Base-by-base conservation (phyloP, 108 stramenopile species). In the Aureococcus anophagefferens region DNA sequence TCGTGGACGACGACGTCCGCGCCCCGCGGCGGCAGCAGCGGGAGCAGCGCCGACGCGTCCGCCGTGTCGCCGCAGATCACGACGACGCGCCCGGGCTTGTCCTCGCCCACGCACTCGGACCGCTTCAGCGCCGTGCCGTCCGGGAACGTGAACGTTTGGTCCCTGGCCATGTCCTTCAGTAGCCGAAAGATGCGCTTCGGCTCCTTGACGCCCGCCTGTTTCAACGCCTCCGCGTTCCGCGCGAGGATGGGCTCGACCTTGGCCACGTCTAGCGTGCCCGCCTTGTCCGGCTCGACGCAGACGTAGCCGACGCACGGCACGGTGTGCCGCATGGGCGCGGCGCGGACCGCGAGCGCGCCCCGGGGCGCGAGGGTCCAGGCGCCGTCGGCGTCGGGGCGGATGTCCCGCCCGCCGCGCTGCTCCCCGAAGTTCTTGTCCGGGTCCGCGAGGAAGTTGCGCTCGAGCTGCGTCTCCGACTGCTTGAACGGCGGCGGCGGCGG, bases 221-320 rank as follows among this genome's bases (percentile, higher is more conserved):
- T 82, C 64, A 96, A 78, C 15, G 82, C 92, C 30, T 79, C 74
- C 31, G 78, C 72, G 75, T 96, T 93, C 35, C 86, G 76, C 70
- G 84, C 31, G 34, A 93, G 83, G 45, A 96, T 83, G 0, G 93
- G 91, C 65, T 71, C 68, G 14, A 94, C 87, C 31, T 87, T 64
- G 65, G 93, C 93, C 37, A 87, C 80, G 33, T 82, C 83, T 34
- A 96, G 75, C 35, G 92, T 80, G 35, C 94, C 94, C 1, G 92
- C 92, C 25, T 81, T 77, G 69, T 81, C 83, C 35, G 80, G 44
- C 76, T 97, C 96, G 63, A 88, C 83, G 33, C 94, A 83, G 30
- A 91, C 90, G 74, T 91, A 97, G 25, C 96, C 96, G 9, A 98
- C 86, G 71, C 93, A 94, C 11, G 95, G 94, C 33, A 97, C 85